These are phyloP conservation scores for Fusarium staphyleae DNA, from an alignment of 2,329 filamentous ascomycete genomes.

Conservation along the genomic window DNA sequence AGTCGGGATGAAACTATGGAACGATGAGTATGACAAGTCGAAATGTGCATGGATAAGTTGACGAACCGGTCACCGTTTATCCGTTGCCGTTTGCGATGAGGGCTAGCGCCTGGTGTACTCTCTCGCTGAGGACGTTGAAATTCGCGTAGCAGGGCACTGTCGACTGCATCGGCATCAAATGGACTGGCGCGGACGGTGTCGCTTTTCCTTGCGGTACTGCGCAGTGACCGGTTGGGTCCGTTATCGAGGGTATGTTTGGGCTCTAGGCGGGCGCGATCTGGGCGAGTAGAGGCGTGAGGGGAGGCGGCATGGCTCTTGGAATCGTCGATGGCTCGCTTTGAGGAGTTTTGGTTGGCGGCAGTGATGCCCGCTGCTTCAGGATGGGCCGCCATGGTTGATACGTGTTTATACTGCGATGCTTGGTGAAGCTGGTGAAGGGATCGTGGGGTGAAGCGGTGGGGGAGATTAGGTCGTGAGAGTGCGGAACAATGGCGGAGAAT, in stretches of 20 bases:
- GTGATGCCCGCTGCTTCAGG: constrained; percentile 40
- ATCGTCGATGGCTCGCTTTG: constrained; percentile 46
- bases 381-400: constrained; percentile 46
- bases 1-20: constrained; percentile 87
- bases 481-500: constrained; percentile 10
- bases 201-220: constrained; percentile 47
- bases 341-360: constrained; percentile 44
- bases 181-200: constrained; percentile 48
- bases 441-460: constrained; percentile 15
- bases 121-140: constrained; percentile 59
- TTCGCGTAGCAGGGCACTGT: constrained; percentile 60
- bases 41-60: not conserved
- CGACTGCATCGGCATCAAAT: constrained; percentile 59
- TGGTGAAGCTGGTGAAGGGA: constrained; percentile 1
- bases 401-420: constrained; percentile 15
- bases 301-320: constrained; percentile 44
- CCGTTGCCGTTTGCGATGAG: constrained; percentile 65
- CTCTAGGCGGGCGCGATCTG: constrained; percentile 54
- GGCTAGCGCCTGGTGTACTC: constrained; percentile 61
- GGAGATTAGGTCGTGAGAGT: constrained; percentile 4
- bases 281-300: constrained; percentile 51
- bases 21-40: constrained; percentile 33
- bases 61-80: constrained; percentile 68
- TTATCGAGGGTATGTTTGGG: constrained; percentile 50
- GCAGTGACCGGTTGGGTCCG: constrained; percentile 43